Evolutionary conservation across 345 rosid genomes (phyloP), one percentile per base, ranked within the genome.

Genomic region (Firmiana major): DNA sequence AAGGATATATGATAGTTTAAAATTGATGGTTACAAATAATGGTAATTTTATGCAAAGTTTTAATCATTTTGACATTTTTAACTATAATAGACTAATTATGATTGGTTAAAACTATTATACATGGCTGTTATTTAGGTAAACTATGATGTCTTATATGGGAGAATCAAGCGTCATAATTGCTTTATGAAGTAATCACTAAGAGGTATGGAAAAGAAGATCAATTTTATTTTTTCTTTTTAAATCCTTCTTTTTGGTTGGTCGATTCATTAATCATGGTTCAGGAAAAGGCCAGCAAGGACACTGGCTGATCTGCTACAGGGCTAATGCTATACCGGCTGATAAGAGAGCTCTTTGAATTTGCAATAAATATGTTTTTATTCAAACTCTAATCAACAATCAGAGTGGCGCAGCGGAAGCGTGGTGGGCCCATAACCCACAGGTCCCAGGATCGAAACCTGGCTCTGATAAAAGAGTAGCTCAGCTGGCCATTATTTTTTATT

Each of bases 361-460:
- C n/a, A n/a, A n/a, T n/a, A n/a, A n/a, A n/a, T n/a, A n/a, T n/a
- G n/a, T n/a, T n/a, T n/a, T n/a, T n/a, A n/a, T n/a, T n/a, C n/a
- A n/a, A n/a, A n/a, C n/a, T n/a, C n/a, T n/a, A n/a, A n/a, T n/a
- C n/a, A 31, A 38, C 40, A 38, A 38, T 38, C 40, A 38, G 40
- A 38, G 40, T 38, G 40, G 88, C 87, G 88, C 87, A 85, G 90
- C 87, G 85, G 90, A 87, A 82, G 90, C 81, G 86, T 84, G 85
- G 81, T 82, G 86, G 82, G 85, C 84, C 85, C 78, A 78, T 82
- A 86, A 83, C 85, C 80, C 86, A 84, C 84, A 83, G 87, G 87
- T 82, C 83, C 83, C 84, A 70, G 81, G 86, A 86, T 84, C 86
- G 87, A 86, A 84, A 82, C 84, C 82, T 75, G 86, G 79, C 79